These are phyloP conservation scores for Basidioascus undulatus DNA, from an alignment of 768 basidiomycete genomes.

Conservation along the genomic window DNA sequence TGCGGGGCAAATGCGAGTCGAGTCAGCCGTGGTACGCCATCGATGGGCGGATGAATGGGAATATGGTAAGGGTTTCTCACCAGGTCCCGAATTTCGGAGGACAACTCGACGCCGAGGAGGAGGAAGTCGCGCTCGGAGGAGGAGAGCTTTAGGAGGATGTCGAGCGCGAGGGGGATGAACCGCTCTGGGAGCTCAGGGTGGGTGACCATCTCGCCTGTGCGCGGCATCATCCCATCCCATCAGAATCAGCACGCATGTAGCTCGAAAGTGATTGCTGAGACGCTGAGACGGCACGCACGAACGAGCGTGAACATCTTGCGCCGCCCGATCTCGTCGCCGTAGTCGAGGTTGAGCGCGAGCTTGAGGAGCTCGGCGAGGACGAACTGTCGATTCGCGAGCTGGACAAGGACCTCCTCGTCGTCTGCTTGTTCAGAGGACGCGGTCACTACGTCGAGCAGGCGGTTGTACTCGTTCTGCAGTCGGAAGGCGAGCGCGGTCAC, in stretches of 20 bases:
- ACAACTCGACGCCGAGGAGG: slow-evolving; percentile 57
- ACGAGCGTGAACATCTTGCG: slow-evolving; percentile 68
- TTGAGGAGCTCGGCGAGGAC: slow-evolving; percentile 58
- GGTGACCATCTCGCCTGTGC: slow-evolving; percentile 52
- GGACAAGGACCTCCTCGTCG: slow-evolving; percentile 24
- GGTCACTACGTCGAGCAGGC: slow-evolving; percentile 25
- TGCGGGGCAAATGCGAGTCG: background rate
- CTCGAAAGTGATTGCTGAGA: too few relatives aligned
- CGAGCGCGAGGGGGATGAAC: slow-evolving; percentile 50
- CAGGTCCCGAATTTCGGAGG: background rate
- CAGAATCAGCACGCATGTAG: too few relatives aligned
- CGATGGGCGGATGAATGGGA: too few relatives aligned
- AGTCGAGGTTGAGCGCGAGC: slow-evolving; percentile 59
- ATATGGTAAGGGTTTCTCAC: slow-evolving; percentile 7
- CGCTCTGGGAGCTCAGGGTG: slow-evolving; percentile 41
- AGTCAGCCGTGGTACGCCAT: too few relatives aligned
- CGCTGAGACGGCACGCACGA: slow-evolving; percentile 30
- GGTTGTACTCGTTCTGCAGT: slow-evolving; percentile 47
- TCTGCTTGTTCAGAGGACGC: slow-evolving; percentile 14
- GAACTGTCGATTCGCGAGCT: slow-evolving; percentile 29
- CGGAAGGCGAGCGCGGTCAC: slow-evolving; percentile 57
- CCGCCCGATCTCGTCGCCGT: slow-evolving; percentile 73
- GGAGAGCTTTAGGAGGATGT: slow-evolving; percentile 50
- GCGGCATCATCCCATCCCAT: too few relatives aligned
- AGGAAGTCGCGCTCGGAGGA: slow-evolving; percentile 61